Evolutionary conservation across 2,329 filamentous ascomycete genomes (phyloP).

Genomic region (Sporothrix phasma): DNA sequence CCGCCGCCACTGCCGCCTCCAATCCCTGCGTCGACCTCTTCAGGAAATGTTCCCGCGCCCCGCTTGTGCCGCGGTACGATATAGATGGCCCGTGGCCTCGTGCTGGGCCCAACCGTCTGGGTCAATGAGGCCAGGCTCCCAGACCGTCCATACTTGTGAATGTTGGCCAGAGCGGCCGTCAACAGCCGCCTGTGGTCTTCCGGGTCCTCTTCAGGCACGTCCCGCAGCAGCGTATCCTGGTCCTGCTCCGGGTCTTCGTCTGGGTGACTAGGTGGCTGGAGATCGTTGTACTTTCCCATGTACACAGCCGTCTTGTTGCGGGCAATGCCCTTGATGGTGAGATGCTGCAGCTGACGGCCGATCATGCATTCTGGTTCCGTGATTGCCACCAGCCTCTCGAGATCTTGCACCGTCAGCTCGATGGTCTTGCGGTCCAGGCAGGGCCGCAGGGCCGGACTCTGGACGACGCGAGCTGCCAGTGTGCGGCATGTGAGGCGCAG

Average conservation of each 20-base stretch:
- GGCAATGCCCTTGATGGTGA: constrained; percentile 5
- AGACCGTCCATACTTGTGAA: neutral
- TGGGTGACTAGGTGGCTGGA: neutral
- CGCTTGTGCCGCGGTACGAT: constrained; percentile 2
- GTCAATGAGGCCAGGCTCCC: neutral
- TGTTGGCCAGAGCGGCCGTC: neutral
- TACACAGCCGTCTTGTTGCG: neutral
- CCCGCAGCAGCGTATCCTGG: neutral
- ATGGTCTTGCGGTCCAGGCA: neutral
- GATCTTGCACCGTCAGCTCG: neutral
- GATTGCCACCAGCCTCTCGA: neutral
- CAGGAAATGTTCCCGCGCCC: neutral
- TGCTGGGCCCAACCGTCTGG: neutral
- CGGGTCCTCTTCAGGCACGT: neutral
- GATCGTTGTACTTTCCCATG: neutral
- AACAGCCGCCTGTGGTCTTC: constrained; percentile 3
- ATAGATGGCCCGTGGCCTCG: neutral
- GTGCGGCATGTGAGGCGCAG: constrained; percentile 5
- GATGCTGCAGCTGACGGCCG: neutral
- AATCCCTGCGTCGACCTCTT: neutral
- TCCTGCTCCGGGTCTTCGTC: constrained; percentile 5
- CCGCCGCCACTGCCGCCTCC: neutral
- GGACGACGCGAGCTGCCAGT: neutral
- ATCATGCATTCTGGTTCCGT: neutral
- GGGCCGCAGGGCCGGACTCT: neutral